These are phyloP conservation scores for Omphalotus guepiniiformis DNA, from an alignment of 768 basidiomycete genomes.

Conservation along the genomic window DNA sequence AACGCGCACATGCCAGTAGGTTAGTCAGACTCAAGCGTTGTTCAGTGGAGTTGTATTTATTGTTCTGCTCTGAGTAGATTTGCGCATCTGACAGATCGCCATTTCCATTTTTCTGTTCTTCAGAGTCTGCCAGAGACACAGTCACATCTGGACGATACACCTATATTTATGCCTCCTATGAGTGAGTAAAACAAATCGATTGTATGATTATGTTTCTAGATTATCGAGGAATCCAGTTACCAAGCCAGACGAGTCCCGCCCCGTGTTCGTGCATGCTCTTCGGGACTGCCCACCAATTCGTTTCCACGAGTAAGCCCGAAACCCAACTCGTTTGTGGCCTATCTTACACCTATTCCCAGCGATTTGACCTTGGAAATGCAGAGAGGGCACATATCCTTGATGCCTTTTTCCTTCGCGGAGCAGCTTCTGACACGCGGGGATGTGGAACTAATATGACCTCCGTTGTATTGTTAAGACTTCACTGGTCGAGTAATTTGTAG, in stretches of 20 bases:
- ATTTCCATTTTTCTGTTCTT: constrained; percentile 76
- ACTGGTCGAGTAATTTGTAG: too few relatives aligned
- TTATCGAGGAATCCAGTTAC: constrained; percentile 46
- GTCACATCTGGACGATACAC: constrained; percentile 70
- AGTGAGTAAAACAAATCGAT: constrained; percentile 43
- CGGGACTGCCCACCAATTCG: constrained; percentile 61
- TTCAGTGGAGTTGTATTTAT: background rate
- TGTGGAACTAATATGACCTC: constrained; percentile 78
- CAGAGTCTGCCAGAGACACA: constrained; percentile 79
- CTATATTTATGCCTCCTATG: constrained; percentile 72
- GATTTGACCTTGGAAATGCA: constrained; percentile 70
- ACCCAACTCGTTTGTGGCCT: background rate
- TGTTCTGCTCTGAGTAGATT: constrained; percentile 43
- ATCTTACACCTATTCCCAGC: constrained; percentile 31
- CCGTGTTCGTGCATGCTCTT: constrained; percentile 81
- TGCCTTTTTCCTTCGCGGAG: constrained; percentile 74
- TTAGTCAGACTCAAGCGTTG: constrained; percentile 23
- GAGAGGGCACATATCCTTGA: constrained; percentile 77
- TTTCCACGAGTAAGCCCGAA: constrained; percentile 59
- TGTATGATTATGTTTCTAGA: background rate
- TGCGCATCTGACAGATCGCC: constrained; percentile 69
- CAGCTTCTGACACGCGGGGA: constrained; percentile 67
- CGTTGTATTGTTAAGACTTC: too few relatives aligned
- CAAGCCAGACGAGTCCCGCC: constrained; percentile 67
- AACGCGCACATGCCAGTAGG: constrained; percentile 79